These are phyloP conservation scores for Hippophae rhamnoides DNA, from an alignment of 306 rosid genomes.

Conservation along the genomic window DNA sequence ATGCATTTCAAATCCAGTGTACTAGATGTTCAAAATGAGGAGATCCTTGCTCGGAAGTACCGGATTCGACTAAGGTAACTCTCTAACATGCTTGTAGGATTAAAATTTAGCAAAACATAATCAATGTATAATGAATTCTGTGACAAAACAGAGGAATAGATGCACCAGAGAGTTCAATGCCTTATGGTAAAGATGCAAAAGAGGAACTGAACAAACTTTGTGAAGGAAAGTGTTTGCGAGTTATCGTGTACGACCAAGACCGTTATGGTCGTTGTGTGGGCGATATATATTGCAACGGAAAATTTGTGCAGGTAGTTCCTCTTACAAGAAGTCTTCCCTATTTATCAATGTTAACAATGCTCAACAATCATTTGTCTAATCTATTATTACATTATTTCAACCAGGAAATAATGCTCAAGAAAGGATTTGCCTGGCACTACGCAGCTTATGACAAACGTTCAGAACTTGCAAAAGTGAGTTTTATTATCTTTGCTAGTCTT, in stretches of 20 bases:
- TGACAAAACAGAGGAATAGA: conserved; percentile 69
- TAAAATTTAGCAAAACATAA: not conserved
- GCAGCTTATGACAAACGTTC: conserved; percentile 62
- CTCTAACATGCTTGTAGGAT: not conserved
- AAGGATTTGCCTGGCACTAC: conserved; percentile 89
- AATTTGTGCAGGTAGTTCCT: conserved; percentile 63
- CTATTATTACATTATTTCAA: conserved; percentile 14
- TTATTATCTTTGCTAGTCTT: not conserved
- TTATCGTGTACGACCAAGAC: conserved; percentile 65
- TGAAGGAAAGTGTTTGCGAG: conserved; percentile 64
- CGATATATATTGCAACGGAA: conserved; percentile 60
- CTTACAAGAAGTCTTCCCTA: not conserved
- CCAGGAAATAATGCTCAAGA: conserved; percentile 87
- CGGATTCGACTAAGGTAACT: conserved; percentile 80
- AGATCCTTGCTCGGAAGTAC: conserved; percentile 64
- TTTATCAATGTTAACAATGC: not conserved
- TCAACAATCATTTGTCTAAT: not conserved
- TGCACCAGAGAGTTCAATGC: conserved; percentile 82
- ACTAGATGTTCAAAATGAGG: conserved; percentile 40
- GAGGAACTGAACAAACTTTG: conserved; percentile 48
- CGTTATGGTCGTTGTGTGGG: conserved; percentile 72
- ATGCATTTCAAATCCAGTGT: conserved; percentile 32
- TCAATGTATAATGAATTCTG: not conserved
- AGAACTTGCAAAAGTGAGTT: conserved; percentile 52
- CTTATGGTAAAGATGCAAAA: conserved; percentile 77